Evolutionary conservation across 2,329 filamentous ascomycete genomes (phyloP).

Genomic region (Rosellinia necatrix): DNA sequence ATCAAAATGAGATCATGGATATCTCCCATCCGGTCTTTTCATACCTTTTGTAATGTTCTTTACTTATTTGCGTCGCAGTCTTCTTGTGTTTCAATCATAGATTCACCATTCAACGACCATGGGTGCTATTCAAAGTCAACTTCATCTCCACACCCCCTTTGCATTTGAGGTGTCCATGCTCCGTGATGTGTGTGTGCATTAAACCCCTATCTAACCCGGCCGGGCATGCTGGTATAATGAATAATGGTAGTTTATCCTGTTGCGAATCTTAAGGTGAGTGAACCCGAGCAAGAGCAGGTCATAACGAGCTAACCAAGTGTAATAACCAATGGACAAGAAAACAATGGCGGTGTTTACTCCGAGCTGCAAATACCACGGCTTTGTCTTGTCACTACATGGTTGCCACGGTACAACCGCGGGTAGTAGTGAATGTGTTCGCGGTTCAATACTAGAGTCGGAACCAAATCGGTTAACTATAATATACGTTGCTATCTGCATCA

Average conservation of each 20-base stretch:
- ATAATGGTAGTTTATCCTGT: neutral
- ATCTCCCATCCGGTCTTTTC: slow-evolving; percentile 41
- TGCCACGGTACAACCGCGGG: too few species aligned
- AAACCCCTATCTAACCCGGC: neutral
- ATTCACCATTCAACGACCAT: slow-evolving; percentile 32
- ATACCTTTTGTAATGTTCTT: slow-evolving; percentile 42
- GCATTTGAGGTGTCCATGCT: neutral
- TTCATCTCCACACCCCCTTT: slow-evolving; percentile 11
- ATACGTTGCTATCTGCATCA: too few species aligned
- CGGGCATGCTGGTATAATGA: neutral
- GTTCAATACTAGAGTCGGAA: too few species aligned
- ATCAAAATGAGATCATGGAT: slow-evolving; percentile 35
- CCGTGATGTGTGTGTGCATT: neutral
- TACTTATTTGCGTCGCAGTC: slow-evolving; percentile 34
- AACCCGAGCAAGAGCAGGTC: neutral
- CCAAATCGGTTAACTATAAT: too few species aligned
- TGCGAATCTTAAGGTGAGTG: neutral
- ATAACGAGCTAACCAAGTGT: neutral
- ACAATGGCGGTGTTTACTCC: too few species aligned
- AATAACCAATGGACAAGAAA: too few species aligned
- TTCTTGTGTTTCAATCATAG: slow-evolving; percentile 34
- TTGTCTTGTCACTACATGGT: too few species aligned
- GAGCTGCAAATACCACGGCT: too few species aligned
- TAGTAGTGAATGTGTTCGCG: too few species aligned
- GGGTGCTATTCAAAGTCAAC: slow-evolving; percentile 28